Conservation (phyloP, 177 flowering plant species). For the Tripterygium wilfordii region DNA sequence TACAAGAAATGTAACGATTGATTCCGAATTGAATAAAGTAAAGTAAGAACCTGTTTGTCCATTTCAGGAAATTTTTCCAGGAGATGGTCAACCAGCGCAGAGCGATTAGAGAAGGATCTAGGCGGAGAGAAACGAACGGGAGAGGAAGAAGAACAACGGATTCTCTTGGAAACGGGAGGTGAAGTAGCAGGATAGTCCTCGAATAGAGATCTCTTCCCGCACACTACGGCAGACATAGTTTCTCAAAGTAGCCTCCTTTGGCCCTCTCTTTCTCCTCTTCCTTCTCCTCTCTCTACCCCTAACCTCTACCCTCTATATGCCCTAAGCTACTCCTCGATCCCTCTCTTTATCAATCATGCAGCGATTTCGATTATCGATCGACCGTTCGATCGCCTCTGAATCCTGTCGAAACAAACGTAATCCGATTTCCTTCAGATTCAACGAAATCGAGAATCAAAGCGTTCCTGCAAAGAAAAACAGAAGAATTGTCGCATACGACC, state of each 20-base stretch:
- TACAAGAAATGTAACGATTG: too few relatives aligned
- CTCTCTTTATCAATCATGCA: too few relatives aligned
- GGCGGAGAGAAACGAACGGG: conserved; percentile 57
- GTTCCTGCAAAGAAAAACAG: too few relatives aligned
- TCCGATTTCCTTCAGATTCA: too few relatives aligned
- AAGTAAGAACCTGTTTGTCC: conserved; percentile 55
- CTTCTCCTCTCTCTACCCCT: conserved; percentile 6
- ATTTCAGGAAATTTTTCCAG: conserved; percentile 55
- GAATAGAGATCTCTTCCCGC: conserved; percentile 67
- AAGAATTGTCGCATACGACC: too few relatives aligned
- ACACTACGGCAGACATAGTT: conserved; percentile 65
- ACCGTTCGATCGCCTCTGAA: too few relatives aligned
- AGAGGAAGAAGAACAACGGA: conserved; percentile 64
- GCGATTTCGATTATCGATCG: too few relatives aligned
- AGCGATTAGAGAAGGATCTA: conserved; percentile 12
- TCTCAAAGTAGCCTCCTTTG: conserved; percentile 22
- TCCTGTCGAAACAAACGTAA: too few relatives aligned
- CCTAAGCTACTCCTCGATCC: too few relatives aligned
- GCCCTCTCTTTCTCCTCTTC: conserved; percentile 7
- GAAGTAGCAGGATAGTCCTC: conserved; percentile 41
- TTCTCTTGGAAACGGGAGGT: conserved; percentile 50
- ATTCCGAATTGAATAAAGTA: too few relatives aligned
- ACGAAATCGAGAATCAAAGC: too few relatives aligned
- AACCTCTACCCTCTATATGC: too few relatives aligned
- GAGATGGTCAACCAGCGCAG: conserved; percentile 42